Evolutionary conservation across 176 grass and related monocot genomes (phyloP).

Genomic region (Areca catechu): DNA sequence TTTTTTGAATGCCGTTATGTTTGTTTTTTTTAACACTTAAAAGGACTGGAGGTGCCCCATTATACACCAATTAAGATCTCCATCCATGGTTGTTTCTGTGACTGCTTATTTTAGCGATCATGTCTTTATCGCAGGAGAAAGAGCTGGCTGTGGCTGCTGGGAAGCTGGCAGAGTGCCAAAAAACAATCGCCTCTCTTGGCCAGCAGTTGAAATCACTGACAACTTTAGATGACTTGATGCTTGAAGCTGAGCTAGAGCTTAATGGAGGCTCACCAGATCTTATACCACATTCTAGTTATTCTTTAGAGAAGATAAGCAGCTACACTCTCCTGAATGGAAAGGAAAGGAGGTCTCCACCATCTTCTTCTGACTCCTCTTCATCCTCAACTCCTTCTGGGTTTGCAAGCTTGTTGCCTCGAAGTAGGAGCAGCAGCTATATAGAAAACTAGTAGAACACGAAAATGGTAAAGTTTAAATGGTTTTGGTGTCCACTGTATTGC

Average conservation of each 20-base stretch:
- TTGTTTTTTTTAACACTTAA: no score
- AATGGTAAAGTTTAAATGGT: neutral
- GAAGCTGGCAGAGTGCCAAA: conserved; percentile 88
- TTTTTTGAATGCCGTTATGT: no score
- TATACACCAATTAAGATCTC: no score
- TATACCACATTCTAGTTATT: conserved; percentile 4
- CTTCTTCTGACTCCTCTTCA: neutral
- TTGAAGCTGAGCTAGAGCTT: conserved; percentile 19
- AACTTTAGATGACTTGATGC: conserved; percentile 27
- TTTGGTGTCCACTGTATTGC: no score
- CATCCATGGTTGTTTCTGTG: no score
- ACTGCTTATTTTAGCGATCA: neutral
- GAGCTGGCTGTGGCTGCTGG: conserved; percentile 61
- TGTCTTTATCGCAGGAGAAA: conserved; percentile 50
- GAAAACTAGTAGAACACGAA: conserved; percentile 19
- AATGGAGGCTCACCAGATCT: conserved; percentile 18
- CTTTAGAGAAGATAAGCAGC: neutral
- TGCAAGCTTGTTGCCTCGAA: neutral
- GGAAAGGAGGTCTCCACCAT: conserved; percentile 2
- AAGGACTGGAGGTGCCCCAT: no score
- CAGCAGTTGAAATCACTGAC: conserved; percentile 84
- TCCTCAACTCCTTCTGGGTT: conserved; percentile 33
- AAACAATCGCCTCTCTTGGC: conserved; percentile 83
- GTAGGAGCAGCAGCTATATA: conserved; percentile 33
- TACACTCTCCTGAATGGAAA: conserved; percentile 23